phyloP scores from a whole-genome alignment of 306 rosid species.

The Acacia crassicarpa region DNA sequence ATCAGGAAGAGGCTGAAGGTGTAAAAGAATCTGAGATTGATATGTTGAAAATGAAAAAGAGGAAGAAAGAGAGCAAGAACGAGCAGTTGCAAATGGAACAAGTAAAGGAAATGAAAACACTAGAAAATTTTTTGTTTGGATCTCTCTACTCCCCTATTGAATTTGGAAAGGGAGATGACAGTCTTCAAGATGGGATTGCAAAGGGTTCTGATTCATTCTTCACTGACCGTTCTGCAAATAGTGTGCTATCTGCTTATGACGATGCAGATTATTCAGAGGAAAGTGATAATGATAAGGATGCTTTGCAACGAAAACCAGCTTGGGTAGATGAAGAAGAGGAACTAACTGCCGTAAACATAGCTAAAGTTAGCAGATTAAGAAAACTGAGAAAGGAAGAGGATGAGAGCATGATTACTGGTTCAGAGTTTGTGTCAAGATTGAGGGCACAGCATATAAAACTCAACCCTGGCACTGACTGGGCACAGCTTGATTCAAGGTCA shows the following conservation, averaged over 20 bases:
- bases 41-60: slow-evolving; percentile 48
- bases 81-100: slow-evolving; percentile 47
- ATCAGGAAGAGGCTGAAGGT: slow-evolving; percentile 29
- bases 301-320: slow-evolving; percentile 61
- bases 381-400: slow-evolving; percentile 83
- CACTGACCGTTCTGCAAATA: slow-evolving; percentile 68
- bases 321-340: slow-evolving; percentile 95
- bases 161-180: slow-evolving; percentile 61
- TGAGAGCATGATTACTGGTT: slow-evolving; percentile 68
- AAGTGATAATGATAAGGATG: slow-evolving; percentile 35
- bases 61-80: slow-evolving; percentile 52
- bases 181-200: slow-evolving; percentile 19
- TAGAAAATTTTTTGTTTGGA: slow-evolving; percentile 73
- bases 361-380: slow-evolving; percentile 70
- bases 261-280: slow-evolving; percentile 39
- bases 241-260: slow-evolving; percentile 39
- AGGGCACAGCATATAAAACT: slow-evolving; percentile 89
- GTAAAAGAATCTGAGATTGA: slow-evolving; percentile 34
- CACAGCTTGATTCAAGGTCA: slow-evolving; percentile 48
- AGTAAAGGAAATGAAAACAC: slow-evolving; percentile 71
- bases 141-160: slow-evolving; percentile 68
- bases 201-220: slow-evolving; percentile 55
- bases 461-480: slow-evolving; percentile 86
- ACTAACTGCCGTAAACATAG: slow-evolving; percentile 54
- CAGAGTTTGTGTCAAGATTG: slow-evolving; percentile 80